phyloP scores from a whole-genome alignment of 2,329 filamentous ascomycete species.

The Cercospora nicotianae region DNA sequence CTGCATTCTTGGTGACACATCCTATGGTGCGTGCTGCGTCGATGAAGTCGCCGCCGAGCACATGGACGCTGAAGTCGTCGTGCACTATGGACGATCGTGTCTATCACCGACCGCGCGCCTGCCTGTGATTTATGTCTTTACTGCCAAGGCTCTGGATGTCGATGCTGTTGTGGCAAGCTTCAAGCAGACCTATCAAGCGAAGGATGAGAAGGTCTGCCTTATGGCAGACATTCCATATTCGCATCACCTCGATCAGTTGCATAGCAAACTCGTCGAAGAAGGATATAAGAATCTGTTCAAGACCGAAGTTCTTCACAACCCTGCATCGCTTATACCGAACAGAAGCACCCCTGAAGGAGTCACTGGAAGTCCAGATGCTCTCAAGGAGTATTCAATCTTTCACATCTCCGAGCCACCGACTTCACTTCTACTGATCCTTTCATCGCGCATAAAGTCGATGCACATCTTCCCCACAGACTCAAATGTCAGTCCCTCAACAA shows the following conservation, averaged over 20 bases:
- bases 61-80: slow-evolving; percentile 81
- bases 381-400: slow-evolving; percentile 74
- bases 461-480: slow-evolving; percentile 69
- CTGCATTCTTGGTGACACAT: slow-evolving; percentile 90
- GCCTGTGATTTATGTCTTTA: slow-evolving; percentile 90
- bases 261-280: slow-evolving; percentile 51
- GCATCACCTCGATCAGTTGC: slow-evolving; percentile 66
- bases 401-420: slow-evolving; percentile 80
- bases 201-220: slow-evolving; percentile 66
- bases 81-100: slow-evolving; percentile 92
- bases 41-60: slow-evolving; percentile 97
- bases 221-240: slow-evolving; percentile 90
- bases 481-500: slow-evolving; percentile 24
- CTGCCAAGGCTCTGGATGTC: slow-evolving; percentile 66
- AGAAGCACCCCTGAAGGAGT: slow-evolving; percentile 63
- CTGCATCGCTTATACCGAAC: slow-evolving; percentile 80
- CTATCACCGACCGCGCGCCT: slow-evolving; percentile 84
- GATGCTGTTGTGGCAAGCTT: slow-evolving; percentile 63
- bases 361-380: slow-evolving; percentile 45
- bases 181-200: slow-evolving; percentile 65
- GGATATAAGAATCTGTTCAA: slow-evolving; percentile 72
- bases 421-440: slow-evolving; percentile 81
- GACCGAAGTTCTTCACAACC: slow-evolving; percentile 74
- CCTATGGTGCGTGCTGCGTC: slow-evolving; percentile 94
- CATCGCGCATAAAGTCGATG: slow-evolving; percentile 75